These are phyloP conservation scores for Debaryomyces robertsiae DNA, from an alignment of 1,139 yeast genomes.

Conservation along the genomic window DNA sequence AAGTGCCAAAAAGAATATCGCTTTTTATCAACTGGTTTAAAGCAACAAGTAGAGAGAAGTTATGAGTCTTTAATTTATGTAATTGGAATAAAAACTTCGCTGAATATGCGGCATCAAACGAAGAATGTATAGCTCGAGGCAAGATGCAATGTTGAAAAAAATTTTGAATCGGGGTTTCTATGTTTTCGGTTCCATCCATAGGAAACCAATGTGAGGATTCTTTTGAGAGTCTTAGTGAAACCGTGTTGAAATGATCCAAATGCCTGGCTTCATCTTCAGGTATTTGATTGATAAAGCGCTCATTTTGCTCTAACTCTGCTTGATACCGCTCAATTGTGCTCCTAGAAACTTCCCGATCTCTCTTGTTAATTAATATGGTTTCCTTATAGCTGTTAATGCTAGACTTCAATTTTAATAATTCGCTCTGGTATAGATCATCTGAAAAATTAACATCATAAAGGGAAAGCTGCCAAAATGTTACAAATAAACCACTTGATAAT, in stretches of 20 bases:
- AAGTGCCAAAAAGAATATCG: constrained; percentile 56
- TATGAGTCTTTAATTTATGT: constrained; percentile 43
- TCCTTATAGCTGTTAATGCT: constrained; percentile 36
- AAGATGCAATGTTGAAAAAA: constrained; percentile 68
- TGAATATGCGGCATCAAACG: constrained; percentile 79
- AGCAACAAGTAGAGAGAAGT: constrained; percentile 47
- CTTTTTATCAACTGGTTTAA: constrained; percentile 54
- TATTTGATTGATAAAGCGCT: constrained; percentile 24
- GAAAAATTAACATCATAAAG: constrained; percentile 74
- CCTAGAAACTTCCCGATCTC: constrained; percentile 32
- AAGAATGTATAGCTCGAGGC: constrained; percentile 78
- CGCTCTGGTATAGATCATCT: constrained; percentile 51
- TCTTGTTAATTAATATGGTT: constrained; percentile 29
- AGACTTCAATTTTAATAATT: constrained; percentile 41
- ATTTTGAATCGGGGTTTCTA: constrained; percentile 28
- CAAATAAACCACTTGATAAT: constrained; percentile 51
- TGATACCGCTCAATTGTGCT: constrained; percentile 28
- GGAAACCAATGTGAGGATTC: constrained; percentile 31
- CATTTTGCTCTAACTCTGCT: constrained; percentile 32
- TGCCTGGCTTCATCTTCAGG: constrained; percentile 39
- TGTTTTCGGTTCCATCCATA: constrained; percentile 19
- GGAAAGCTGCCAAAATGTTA: constrained; percentile 72
- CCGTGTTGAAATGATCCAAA: constrained; percentile 21
- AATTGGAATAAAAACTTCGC: constrained; percentile 61
- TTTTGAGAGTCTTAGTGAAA: constrained; percentile 18